Base-by-base conservation (phyloP, 306 rosid genomes). In the Lathyrus aphaca region DNA sequence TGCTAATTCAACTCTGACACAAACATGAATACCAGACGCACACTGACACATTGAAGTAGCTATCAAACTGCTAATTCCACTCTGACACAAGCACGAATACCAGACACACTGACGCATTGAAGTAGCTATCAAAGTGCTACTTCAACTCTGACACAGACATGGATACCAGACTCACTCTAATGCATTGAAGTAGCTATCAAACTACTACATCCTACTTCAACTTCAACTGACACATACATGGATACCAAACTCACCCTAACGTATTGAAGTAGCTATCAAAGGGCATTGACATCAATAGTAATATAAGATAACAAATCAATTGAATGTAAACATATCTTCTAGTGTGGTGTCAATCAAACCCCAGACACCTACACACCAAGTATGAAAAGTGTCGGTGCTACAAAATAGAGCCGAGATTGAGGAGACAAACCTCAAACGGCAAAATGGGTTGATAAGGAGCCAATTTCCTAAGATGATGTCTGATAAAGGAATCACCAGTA, bases 361-460 rank as follows among this genome's bases (percentile, higher is more conserved):
- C 29, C 29, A 25, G 29, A 25, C 49, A 44, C 2, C 38, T 32
- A 32, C 12, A 44, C 54, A 2, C 0, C 23, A 0, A 2, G 11
- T 1, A 8, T 48, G 23, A 48, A 21, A 48, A 48, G 25, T 48
- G 55, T 48, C 12, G 1, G 54, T 16, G 25, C 25, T 8, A 17
- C 25, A 46, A 46, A 46, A 46, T 2, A 3, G 4, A 17, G 6
- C 18, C 18, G 29, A 50, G 6, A 18, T 8, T 8, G 29, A 50
- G 13, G 29, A 50, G 21, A 19, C n/a, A 21, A 53, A 53, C 97
- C 98, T 94, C 97, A 71, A 94, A 94, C 14, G 98, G 97, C 64
- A 90, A 88, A 82, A 94, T 94, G 69, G 98, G 87, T 45, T 94
- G 98, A 74, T 90, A 90, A 69, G 98, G 97, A 72, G 95, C 74